Conservation (phyloP, 495 filamentous ascomycete genomes). For the Penicillium malachiteum region DNA sequence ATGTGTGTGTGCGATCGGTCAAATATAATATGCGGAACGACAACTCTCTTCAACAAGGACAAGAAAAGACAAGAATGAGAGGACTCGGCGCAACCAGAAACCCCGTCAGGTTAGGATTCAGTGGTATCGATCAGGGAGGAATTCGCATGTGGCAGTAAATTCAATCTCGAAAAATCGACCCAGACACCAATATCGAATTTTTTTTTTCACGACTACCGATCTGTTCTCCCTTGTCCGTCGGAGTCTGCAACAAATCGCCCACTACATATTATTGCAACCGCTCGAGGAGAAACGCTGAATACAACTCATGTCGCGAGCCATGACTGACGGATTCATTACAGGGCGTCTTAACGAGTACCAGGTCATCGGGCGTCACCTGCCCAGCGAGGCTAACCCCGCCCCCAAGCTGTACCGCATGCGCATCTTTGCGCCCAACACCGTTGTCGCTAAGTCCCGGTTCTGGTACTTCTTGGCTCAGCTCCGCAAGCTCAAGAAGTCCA, state of each 20-base stretch:
- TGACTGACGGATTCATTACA: slow-evolving; percentile 47
- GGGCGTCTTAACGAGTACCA: slow-evolving; percentile 99
- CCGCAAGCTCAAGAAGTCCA: slow-evolving; percentile 99
- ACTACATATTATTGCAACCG: slow-evolving; percentile 27
- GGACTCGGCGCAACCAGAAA: not conserved
- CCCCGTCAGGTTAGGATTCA: too few relatives aligned
- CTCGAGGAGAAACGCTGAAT: slow-evolving; percentile 12
- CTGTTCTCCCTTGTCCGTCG: slow-evolving; percentile 1
- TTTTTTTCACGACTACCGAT: slow-evolving; percentile 13
- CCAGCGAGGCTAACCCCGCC: slow-evolving; percentile 88
- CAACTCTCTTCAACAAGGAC: slow-evolving; percentile 9
- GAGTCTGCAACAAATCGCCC: slow-evolving; percentile 5
- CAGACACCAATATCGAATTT: slow-evolving; percentile 16
- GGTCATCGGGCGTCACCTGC: slow-evolving; percentile 99
- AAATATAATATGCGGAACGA: slow-evolving; percentile 16
- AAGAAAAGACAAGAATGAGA: not conserved
- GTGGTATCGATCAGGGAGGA: not conserved
- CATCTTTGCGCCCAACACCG: slow-evolving; percentile 96
- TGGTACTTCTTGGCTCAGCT: slow-evolving; percentile 99
- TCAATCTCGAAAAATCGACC: not conserved
- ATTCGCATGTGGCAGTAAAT: not conserved
- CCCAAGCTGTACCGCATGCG: slow-evolving; percentile 99
- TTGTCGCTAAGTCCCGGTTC: slow-evolving; percentile 98
- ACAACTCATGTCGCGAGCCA: slow-evolving; percentile 11
- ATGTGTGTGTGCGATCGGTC: slow-evolving; percentile 26